Evolutionary conservation across 257 asterid genomes (phyloP), one percentile per base, ranked within the genome.

Genomic region (Solanum neorickii): DNA sequence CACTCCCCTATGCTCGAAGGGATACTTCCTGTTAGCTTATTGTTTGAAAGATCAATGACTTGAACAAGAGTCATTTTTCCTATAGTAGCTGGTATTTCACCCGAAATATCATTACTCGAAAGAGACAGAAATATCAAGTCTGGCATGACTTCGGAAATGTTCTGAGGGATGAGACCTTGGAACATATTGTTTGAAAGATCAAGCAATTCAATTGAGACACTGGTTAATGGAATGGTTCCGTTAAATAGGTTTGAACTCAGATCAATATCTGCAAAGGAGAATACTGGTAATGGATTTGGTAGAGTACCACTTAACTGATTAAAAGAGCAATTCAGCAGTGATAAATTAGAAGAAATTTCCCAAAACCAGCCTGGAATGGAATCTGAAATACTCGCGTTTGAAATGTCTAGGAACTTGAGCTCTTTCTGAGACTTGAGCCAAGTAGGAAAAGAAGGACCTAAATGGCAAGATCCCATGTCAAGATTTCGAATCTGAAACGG

Each of bases 171-270:
- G 21, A 87, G 78, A 25, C 94, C 94, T 3, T 82, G 82, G 77
- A 93, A 91, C 85, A 87, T 88, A 82, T 93, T 92, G 86, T 91
- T 85, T 9, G 94, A 93, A 20, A 91, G 94, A 88, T 93, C 94
- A 78, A 93, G 69, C 87, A 91, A 42, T 88, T 90, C 93, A 56
- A 93, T 66, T 31, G 89, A 90, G 44, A 87, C 92, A 62, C 74
- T 75, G 1, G 94, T 89, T 42, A 91, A 89, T 18, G 93, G 94
- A 75, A 93, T 76, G 87, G 68, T 0, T 20, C 96, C 96, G 3
- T 91, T 88, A 76, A 92, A 88, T 86, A 84, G 21, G 85, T 93
- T 93, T 9, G 86, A 88, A 86, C 93, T 92, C 49, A 93, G 72
- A 89, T 93, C 96, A 62, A 92, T 27, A 70, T 91, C 94, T 76